Conservation (phyloP, 176 grass and related monocot species). For the Bothriochloa decipiens region DNA sequence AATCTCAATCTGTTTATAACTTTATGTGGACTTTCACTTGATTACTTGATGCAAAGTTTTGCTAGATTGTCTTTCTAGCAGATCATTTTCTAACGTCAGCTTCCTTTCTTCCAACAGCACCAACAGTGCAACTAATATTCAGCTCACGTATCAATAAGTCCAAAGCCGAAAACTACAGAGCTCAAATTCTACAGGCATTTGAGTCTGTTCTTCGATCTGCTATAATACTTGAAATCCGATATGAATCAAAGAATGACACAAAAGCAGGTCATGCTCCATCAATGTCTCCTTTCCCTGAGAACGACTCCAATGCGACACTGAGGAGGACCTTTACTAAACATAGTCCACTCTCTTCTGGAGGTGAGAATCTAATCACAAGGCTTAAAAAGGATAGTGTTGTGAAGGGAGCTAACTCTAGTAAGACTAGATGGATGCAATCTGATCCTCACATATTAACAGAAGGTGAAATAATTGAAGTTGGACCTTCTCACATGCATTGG, state of each 20-base stretch:
- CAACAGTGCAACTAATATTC: constrained; percentile 82
- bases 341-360: constrained; percentile 55
- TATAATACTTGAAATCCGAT: constrained; percentile 91
- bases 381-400: constrained; percentile 56
- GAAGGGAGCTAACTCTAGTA: constrained; percentile 56
- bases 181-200: constrained; percentile 90
- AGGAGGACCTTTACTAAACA: constrained; percentile 64
- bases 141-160: constrained; percentile 72
- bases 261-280: constrained; percentile 35
- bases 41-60: not conserved
- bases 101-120: constrained; percentile 59
- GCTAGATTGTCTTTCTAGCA: constrained; percentile 20
- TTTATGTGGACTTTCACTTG: constrained; percentile 22
- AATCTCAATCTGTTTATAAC: constrained; percentile 2
- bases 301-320: constrained; percentile 50
- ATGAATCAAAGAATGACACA: constrained; percentile 59
- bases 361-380: constrained; percentile 54
- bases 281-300: constrained; percentile 47
- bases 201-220: constrained; percentile 77
- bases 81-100: constrained; percentile 33
- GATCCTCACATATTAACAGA: constrained; percentile 93
- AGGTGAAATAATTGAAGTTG: constrained; percentile 86
- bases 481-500: constrained; percentile 53
- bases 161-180: constrained; percentile 83
- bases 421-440: constrained; percentile 64